A percentile compares a stretch with the other conserved stretches of the same genome.
phyloP scores from a whole-genome alignment of 108 stramenopile species.

The Nannochloropsis gaditana region DNA sequence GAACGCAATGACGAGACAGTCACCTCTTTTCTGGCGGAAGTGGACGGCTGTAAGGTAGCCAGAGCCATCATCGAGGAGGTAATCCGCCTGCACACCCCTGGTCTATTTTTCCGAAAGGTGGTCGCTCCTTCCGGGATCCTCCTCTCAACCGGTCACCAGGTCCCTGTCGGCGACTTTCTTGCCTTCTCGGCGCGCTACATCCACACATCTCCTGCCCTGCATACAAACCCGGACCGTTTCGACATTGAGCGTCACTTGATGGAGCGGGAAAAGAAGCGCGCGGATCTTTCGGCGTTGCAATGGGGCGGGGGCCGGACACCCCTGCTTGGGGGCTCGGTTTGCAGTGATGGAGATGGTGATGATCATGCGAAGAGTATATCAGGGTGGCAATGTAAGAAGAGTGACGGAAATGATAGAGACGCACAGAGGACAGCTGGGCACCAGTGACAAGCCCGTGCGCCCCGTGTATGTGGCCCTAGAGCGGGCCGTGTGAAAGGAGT shows the following conservation, averaged over 20 bases:
- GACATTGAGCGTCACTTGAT: neutral
- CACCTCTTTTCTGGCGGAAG: neutral
- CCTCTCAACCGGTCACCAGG: neutral
- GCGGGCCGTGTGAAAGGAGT: no score
- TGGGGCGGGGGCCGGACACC: neutral
- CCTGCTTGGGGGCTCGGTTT: neutral
- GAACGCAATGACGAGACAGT: neutral
- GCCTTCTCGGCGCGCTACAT: neutral
- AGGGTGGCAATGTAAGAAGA: neutral
- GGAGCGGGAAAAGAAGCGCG: neutral
- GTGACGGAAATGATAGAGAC: constrained; percentile 19
- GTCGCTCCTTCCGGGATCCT: neutral
- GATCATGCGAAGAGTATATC: neutral
- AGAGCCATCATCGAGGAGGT: neutral
- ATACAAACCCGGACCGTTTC: neutral
- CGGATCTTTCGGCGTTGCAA: neutral
- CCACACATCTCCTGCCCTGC: neutral
- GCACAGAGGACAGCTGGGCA: neutral
- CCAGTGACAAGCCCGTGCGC: constrained; percentile 11
- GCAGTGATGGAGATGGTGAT: neutral
- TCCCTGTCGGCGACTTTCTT: neutral
- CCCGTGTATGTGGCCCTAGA: neutral
- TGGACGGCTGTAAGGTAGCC: neutral
- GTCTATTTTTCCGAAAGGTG: neutral
- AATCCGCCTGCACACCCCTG: neutral